A percentile compares a stretch with the other conserved stretches of the same genome.
Evolutionary conservation across 345 rosid species (phyloP).

Genomic region (Aethionema arabicum): DNA sequence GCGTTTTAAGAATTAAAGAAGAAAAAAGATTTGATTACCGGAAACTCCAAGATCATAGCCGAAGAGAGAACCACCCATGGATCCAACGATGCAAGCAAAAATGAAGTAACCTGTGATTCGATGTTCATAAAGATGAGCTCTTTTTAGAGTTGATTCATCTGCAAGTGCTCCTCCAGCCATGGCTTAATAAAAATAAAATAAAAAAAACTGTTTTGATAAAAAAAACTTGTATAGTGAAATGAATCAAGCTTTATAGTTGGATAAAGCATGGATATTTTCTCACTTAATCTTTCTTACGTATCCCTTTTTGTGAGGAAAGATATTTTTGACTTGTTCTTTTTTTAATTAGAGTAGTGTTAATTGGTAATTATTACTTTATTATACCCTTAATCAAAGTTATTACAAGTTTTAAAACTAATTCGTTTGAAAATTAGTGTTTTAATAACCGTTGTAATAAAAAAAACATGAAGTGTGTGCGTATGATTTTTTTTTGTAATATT

Average conservation of each 20-base stretch:
- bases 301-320: constrained; percentile 22
- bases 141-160: constrained; percentile 42
- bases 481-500: too few relatives aligned
- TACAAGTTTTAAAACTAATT: too few relatives aligned
- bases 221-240: background rate
- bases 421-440: too few relatives aligned
- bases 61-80: constrained; percentile 71
- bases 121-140: constrained; percentile 72
- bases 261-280: background rate
- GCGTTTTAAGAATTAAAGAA: too few relatives aligned
- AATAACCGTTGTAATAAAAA: too few relatives aligned
- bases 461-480: too few relatives aligned
- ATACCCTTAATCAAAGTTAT: too few relatives aligned
- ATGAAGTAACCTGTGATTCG: constrained; percentile 59
- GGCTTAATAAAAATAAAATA: background rate
- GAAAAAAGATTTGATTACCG: too few relatives aligned
- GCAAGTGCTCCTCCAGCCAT: constrained; percentile 73
- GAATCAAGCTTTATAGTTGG: constrained; percentile 6
- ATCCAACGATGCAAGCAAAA: constrained; percentile 60
- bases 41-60: constrained; percentile 91
- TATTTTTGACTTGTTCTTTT: constrained; percentile 23
- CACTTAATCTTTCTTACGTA: constrained; percentile 14
- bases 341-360: constrained; percentile 1
- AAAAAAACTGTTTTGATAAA: constrained; percentile 1
- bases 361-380: background rate